Evolutionary conservation across 805 yeast species (phyloP).

Genomic region (Diddensiella santjacobensis): DNA sequence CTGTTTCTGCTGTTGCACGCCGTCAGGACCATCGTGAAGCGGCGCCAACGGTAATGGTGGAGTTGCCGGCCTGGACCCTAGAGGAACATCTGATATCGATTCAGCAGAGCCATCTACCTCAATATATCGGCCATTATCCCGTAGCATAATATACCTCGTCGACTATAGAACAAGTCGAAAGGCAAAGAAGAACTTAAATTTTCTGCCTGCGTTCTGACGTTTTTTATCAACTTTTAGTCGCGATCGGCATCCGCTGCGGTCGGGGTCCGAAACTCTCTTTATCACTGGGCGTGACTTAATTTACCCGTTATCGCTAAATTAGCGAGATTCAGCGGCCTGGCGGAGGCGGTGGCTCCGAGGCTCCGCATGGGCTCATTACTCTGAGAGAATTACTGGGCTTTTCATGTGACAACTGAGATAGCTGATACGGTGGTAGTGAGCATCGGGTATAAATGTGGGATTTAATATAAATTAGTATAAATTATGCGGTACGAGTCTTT

Average conservation of each 20-base stretch:
- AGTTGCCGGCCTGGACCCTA: neutral
- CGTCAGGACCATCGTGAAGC: neutral
- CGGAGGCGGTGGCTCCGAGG: too few relatives aligned
- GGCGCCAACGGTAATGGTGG: neutral
- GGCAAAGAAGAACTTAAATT: neutral
- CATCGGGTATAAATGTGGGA: too few relatives aligned
- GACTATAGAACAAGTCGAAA: neutral
- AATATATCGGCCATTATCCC: neutral
- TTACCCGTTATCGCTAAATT: too few relatives aligned
- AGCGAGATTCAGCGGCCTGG: too few relatives aligned
- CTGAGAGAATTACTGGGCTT: too few relatives aligned
- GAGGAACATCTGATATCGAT: neutral
- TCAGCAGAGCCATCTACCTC: neutral
- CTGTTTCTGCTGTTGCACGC: neutral
- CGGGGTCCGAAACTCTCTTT: neutral
- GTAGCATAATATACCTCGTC: neutral
- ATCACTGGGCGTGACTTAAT: too few relatives aligned
- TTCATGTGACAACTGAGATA: too few relatives aligned
- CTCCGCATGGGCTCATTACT: too few relatives aligned
- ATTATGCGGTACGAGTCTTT: neutral
- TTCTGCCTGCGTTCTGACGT: too few relatives aligned
- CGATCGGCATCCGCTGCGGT: neutral
- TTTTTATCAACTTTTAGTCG: neutral
- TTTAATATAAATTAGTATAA: too few relatives aligned
- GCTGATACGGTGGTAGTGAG: too few relatives aligned